Base-by-base conservation (phyloP, 2,329 filamentous ascomycete species). In the Chaetothyriales sp. region DNA sequence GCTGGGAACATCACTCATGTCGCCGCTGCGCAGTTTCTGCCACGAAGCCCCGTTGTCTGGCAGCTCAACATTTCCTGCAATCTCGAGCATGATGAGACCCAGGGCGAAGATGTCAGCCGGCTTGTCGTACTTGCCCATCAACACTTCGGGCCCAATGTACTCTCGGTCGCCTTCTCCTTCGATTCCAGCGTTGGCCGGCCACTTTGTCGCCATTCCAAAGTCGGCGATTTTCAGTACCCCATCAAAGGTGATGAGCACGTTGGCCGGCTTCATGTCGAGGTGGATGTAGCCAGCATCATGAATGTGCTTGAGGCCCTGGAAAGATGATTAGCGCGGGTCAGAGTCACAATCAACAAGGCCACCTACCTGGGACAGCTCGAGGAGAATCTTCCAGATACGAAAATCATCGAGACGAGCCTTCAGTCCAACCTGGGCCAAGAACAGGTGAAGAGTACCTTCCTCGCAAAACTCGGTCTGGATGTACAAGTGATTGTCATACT, bases 401-500 rank as follows among this genome's bases (percentile, higher is more conserved):
- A 98, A 98, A 65, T 96, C 92, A 67, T 98, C 92, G 57, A 98
- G 70, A 59, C 90, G 79, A 46, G 87, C 89, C 64, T 85, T 87
- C 54, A 83, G 76, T 20, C 92, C 92, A 53, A 87, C 80, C 52
- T 84, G 79, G n/a, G 79, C 77, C 26, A 98, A 74, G 64, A 96
- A 98, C 15, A 80, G 76, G 64, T 93, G 84, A 44, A 98, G 72
- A 54, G 86, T 94, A 15, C 92, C 92, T 64, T 95, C 87, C 64
- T 95, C 89, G 62, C 92, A 98, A 64, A 83, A 96, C 63, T 98
- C 92, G 0, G 90, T 96, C 70, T 96, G 90, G 54, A 98, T 96
- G 70, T 95, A 98, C 8, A 98, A 77, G 63, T 90, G 81, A 51
- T 78, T 78, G 58, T 86, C 80, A 53, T 84, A 76, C 67, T 95